Evolutionary conservation across 257 asterid genomes (phyloP).

Genomic region (Gentiana macrophylla): DNA sequence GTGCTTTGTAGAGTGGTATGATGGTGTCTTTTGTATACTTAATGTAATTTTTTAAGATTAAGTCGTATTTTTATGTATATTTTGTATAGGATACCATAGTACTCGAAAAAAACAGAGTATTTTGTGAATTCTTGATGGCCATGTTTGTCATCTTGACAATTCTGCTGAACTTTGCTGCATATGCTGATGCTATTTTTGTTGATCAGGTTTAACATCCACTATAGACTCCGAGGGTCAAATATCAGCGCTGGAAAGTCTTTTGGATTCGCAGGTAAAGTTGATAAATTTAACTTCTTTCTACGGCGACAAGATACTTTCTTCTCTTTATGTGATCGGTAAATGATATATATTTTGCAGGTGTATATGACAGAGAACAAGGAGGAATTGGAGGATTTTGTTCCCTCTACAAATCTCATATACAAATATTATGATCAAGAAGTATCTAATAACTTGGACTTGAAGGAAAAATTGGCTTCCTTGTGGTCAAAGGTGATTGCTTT

Average conservation of each 20-base stretch:
- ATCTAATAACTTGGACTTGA: constrained; percentile 33
- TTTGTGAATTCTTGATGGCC: too few relatives aligned
- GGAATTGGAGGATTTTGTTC: constrained; percentile 29
- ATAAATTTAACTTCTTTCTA: neutral
- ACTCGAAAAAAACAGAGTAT: too few relatives aligned
- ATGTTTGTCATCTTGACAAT: too few relatives aligned
- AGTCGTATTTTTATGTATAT: too few relatives aligned
- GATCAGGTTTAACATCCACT: constrained; percentile 39
- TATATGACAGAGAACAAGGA: constrained; percentile 28
- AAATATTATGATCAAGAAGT: constrained; percentile 43
- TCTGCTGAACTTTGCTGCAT: too few relatives aligned
- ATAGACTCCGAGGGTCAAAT: constrained; percentile 38
- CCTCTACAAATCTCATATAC: constrained; percentile 32
- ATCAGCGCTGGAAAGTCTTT: constrained; percentile 58
- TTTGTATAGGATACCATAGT: too few relatives aligned
- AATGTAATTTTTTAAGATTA: too few relatives aligned
- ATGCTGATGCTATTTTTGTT: neutral
- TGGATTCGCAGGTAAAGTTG: constrained; percentile 61
- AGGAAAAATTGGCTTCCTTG: constrained; percentile 32
- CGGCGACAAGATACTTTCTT: neutral
- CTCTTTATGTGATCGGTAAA: neutral
- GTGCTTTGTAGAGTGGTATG: too few relatives aligned
- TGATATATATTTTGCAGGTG: constrained; percentile 31
- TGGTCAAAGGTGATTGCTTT: constrained; percentile 44
- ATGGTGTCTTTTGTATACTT: too few relatives aligned